Evolutionary conservation across 768 basidiomycete species (phyloP).

Genomic region (Mycena vulgaris): DNA sequence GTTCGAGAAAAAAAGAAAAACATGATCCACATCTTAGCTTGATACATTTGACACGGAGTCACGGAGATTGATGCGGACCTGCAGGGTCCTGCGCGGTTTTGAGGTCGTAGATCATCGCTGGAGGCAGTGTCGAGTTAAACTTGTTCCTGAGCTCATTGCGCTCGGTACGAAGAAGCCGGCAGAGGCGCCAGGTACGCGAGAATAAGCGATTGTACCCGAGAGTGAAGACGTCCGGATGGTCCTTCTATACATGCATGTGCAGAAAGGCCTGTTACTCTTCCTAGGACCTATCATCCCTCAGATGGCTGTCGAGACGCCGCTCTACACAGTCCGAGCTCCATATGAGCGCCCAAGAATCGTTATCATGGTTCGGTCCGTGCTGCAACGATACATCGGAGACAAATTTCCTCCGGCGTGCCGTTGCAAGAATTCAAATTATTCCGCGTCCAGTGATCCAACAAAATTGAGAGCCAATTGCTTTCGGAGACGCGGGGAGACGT

Average conservation of each 20-base stretch:
- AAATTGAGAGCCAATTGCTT: background rate
- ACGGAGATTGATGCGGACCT: constrained; percentile 7
- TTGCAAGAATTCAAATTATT: background rate
- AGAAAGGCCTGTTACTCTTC: too few species aligned
- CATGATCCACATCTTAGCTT: constrained; percentile 1
- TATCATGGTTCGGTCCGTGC: background rate
- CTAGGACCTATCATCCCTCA: background rate
- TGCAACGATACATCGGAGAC: constrained; percentile 19
- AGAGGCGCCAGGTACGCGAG: background rate
- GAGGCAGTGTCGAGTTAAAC: too few species aligned
- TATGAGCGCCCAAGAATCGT: constrained; percentile 8
- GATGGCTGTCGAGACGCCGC: constrained; percentile 13
- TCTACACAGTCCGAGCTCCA: background rate
- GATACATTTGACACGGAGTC: constrained; percentile 4
- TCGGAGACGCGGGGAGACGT: background rate
- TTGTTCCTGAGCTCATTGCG: background rate
- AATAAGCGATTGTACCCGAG: background rate
- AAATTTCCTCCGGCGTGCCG: constrained; percentile 6
- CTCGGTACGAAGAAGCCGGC: background rate
- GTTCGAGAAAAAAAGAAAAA: constrained; percentile 18
- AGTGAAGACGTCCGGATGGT: too few species aligned
- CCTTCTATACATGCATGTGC: too few species aligned
- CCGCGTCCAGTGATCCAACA: background rate
- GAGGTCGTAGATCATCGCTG: too few species aligned
- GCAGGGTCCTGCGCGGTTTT: background rate